Evolutionary conservation across 768 basidiomycete genomes (phyloP).

Genomic region (Trametes sanguinea): DNA sequence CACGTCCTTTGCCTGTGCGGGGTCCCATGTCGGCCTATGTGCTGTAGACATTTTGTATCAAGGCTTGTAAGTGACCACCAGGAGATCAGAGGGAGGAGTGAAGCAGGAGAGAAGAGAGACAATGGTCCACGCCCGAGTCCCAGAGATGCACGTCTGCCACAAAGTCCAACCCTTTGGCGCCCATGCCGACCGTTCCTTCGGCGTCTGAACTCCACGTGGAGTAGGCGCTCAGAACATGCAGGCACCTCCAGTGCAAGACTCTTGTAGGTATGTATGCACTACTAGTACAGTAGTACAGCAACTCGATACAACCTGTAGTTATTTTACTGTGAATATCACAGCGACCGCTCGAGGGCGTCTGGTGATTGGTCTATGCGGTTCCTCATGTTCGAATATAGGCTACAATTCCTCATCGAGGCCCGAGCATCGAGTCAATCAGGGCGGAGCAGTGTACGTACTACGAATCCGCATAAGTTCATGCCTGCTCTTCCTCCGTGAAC

Average conservation of each 20-base stretch:
- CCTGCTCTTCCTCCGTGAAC: no score
- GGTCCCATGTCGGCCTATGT: constrained; percentile 96
- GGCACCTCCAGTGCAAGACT: background rate
- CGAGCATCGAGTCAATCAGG: no score
- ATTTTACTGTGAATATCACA: no score
- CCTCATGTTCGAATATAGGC: no score
- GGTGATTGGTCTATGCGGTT: no score
- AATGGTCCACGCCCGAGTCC: background rate
- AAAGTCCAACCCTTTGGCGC: constrained; percentile 10
- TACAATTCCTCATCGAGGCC: no score
- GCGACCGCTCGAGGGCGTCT: no score
- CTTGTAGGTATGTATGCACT: no score
- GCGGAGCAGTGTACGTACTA: no score
- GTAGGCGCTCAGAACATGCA: background rate
- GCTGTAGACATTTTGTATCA: constrained; percentile 72
- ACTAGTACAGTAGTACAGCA: no score
- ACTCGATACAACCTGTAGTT: no score
- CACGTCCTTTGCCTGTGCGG: constrained; percentile 90
- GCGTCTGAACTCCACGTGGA: background rate
- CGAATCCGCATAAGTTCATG: no score
- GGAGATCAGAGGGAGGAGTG: background rate
- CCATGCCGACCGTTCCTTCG: background rate
- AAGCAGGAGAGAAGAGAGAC: background rate
- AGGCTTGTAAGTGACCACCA: background rate
- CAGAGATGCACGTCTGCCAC: constrained; percentile 4